Base-by-base conservation (phyloP, 768 basidiomycete genomes). In the Amanita pseudoporphyria region DNA sequence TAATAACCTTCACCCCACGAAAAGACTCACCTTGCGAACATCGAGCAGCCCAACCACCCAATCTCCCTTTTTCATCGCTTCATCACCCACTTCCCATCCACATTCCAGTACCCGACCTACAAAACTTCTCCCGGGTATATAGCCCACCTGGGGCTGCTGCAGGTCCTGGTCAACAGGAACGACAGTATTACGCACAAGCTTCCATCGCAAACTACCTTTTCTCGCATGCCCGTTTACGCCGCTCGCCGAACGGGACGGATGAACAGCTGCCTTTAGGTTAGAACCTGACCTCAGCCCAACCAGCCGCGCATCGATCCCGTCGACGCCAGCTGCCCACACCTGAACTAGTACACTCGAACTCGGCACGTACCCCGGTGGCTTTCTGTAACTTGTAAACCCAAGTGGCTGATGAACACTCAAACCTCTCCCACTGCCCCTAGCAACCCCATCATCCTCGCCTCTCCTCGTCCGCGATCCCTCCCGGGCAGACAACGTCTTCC, bases 241-340 rank as follows among this genome's bases (percentile, higher is more conserved):
- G 26, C 30, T 45, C 31, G 35, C 38, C 43, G 40, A 52, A 38
- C 45, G 49, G 40, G 46, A 7, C 37, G 47, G n/a, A 12, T 18
- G 3, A 18, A 9, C 31, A 9, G 28, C 57, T 5, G 54, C 52
- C 10, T 53, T 56, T 31, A 56, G 58, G 16, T 55, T 56, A n/a
- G 52, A 60, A 3, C 67, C 69, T 47, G 67, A 60, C 30, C 62
- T 58, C 13, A 79, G 74, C 6, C 76, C 74, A 9, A 88, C 76
- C 52, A 91, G 70, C 47, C 78, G 71, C 5, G 71, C 73, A 66
- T 95, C 93, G 5, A 84, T 67, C 12, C 74, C 71, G 56, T 95
- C 91, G 37, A 95, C 64, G 2, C 81, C 90, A 1, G 91, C 88
- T n/a, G 84, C 88, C 73, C 86, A 90, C 3, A 96, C 86, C 61